Conservation (phyloP, 2,329 filamentous ascomycete genomes). For the Thelonectria discophora region DNA sequence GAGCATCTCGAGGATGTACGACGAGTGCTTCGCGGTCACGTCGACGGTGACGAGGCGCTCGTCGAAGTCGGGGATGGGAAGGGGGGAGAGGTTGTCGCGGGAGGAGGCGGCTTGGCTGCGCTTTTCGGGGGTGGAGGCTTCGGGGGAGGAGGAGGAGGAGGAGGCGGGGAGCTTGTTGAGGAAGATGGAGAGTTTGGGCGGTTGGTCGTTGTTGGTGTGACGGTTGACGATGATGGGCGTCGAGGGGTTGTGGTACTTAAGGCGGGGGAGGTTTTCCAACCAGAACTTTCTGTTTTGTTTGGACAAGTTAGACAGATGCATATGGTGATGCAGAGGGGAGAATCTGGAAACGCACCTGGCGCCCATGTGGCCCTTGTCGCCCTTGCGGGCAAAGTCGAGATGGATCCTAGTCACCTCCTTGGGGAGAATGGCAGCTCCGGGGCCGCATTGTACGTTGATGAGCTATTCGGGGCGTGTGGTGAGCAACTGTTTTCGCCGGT, state of each 20-base stretch:
- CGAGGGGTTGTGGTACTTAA: constrained; percentile 94
- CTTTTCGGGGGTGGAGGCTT: constrained; percentile 41
- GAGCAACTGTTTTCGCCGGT: constrained; percentile 32
- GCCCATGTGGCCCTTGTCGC: constrained; percentile 75
- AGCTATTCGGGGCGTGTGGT: constrained; percentile 62
- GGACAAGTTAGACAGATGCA: constrained; percentile 31
- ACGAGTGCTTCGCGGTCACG: constrained; percentile 70
- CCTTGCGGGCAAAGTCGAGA: constrained; percentile 72
- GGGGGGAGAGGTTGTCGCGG: constrained; percentile 56
- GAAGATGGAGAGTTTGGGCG: constrained; percentile 73
- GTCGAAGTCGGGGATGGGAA: constrained; percentile 56
- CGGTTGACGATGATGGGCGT: constrained; percentile 85
- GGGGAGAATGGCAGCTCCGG: constrained; percentile 84
- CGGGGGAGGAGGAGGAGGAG: too few relatives aligned
- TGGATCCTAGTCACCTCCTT: constrained; percentile 78
- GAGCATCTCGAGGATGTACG: constrained; percentile 70
- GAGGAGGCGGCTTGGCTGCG: constrained; percentile 58
- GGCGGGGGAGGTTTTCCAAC: constrained; percentile 79
- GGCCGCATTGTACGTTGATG: constrained; percentile 78
- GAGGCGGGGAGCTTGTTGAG: constrained; percentile 56
- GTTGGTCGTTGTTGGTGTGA: constrained; percentile 62
- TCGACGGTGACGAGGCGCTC: constrained; percentile 65
- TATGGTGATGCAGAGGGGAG: constrained; percentile 1
- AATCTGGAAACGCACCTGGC: constrained; percentile 64
- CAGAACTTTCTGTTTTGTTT: constrained; percentile 80